These are phyloP conservation scores for Ramaria sp. DNA, from an alignment of 768 basidiomycete genomes.

Conservation along the genomic window DNA sequence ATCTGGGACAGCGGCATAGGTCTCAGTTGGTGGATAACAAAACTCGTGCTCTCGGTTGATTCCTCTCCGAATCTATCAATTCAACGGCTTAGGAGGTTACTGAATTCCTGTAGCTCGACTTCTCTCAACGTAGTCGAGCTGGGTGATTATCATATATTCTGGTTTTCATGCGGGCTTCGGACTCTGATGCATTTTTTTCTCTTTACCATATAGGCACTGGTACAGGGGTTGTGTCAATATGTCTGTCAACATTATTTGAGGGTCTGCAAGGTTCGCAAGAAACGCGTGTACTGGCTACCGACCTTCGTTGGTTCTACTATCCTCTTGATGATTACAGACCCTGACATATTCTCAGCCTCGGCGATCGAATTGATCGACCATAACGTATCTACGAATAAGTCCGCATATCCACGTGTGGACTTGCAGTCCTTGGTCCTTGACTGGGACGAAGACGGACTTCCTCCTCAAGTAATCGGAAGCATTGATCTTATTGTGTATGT, in stretches of 20 bases:
- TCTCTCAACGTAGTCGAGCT: conserved; percentile 48
- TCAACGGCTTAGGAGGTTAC: neutral
- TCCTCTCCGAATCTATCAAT: neutral
- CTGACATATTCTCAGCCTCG: conserved; percentile 37
- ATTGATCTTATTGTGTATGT: conserved; percentile 66
- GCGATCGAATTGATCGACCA: conserved; percentile 71
- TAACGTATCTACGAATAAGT: conserved; percentile 45
- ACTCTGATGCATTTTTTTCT: neutral
- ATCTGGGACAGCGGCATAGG: conserved; percentile 94
- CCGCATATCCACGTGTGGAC: conserved; percentile 22
- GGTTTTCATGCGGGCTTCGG: neutral
- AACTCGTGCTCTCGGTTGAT: conserved; percentile 1
- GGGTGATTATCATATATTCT: conserved; percentile 31
- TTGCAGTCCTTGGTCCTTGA: conserved; percentile 40
- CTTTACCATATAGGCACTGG: conserved; percentile 50
- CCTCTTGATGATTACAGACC: neutral
- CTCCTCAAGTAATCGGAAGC: conserved; percentile 28
- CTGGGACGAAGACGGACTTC: conserved; percentile 60
- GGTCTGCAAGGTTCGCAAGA: conserved; percentile 18
- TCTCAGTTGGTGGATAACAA: conserved; percentile 65
- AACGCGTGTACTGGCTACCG: conserved; percentile 43
- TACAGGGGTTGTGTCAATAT: conserved; percentile 71
- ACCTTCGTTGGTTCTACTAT: conserved; percentile 48
- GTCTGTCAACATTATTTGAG: conserved; percentile 40
- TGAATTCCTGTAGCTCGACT: neutral